These are phyloP conservation scores for Podosphaera xanthii DNA, from an alignment of 2,329 filamentous ascomycete genomes.

Conservation along the genomic window DNA sequence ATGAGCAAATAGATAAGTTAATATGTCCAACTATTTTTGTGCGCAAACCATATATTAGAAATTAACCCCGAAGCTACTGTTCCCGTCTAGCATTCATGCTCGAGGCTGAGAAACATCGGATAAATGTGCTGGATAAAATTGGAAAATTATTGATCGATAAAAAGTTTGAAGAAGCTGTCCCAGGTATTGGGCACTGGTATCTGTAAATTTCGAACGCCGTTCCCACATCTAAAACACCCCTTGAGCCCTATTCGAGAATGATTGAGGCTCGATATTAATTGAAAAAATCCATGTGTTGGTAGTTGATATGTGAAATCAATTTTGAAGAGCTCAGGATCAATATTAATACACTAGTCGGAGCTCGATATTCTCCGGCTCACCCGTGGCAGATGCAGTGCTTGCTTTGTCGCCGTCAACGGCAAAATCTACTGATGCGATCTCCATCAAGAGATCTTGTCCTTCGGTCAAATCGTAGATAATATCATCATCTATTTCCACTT, in stretches of 20 bases:
- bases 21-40: neutral
- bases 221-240: neutral
- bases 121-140: neutral
- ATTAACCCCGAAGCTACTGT: neutral
- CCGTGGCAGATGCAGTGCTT: slow-evolving; percentile 8
- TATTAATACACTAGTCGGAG: slow-evolving; percentile 17
- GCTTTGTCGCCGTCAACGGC: slow-evolving; percentile 12
- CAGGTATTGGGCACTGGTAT: neutral
- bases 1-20: neutral
- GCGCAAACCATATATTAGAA: neutral
- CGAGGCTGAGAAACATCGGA: neutral
- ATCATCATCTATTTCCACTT: slow-evolving; percentile 78
- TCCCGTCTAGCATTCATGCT: neutral
- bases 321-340: neutral
- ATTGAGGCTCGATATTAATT: neutral
- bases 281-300: neutral
- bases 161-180: neutral
- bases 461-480: slow-evolving; percentile 65
- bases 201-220: neutral
- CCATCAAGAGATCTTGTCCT: slow-evolving; percentile 74
- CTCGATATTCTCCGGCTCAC: slow-evolving; percentile 15
- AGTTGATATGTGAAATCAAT: neutral
- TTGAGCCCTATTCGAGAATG: neutral
- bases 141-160: neutral
- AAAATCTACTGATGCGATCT: slow-evolving; percentile 31